phyloP scores from a whole-genome alignment of 345 rosid species.

The Stellera chamaejasme region DNA sequence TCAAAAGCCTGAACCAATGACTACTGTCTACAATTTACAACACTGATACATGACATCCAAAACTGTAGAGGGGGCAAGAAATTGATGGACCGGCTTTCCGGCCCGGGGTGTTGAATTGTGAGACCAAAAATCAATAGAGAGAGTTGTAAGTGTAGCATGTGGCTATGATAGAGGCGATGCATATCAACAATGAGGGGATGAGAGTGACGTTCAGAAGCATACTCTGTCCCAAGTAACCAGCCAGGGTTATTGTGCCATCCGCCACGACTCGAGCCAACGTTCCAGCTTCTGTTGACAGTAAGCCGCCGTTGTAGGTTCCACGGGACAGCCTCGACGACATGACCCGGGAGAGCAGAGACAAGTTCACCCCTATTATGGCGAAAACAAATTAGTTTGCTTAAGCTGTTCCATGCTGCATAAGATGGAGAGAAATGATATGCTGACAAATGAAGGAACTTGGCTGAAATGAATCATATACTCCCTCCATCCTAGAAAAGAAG shows the following conservation, averaged over 20 bases:
- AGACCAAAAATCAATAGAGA: conserved; percentile 42
- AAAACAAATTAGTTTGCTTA: background rate
- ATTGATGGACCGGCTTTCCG: background rate
- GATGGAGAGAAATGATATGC: no score
- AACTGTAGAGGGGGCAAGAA: background rate
- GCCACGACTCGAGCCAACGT: conserved; percentile 95
- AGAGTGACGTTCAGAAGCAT: conserved; percentile 76
- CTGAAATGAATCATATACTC: no score
- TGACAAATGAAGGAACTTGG: no score
- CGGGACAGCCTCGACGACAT: conserved; percentile 96
- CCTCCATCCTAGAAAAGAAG: no score
- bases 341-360: conserved; percentile 85
- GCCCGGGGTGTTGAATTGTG: background rate
- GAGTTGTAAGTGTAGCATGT: conserved; percentile 92
- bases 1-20: conserved; percentile 1
- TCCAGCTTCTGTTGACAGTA: conserved; percentile 95
- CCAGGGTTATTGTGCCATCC: conserved; percentile 83
- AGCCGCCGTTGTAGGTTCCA: conserved; percentile 95
- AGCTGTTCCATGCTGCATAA: no score
- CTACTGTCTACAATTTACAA: background rate
- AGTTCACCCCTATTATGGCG: conserved; percentile 58
- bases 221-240: conserved; percentile 70
- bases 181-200: conserved; percentile 75
- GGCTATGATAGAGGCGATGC: conserved; percentile 68
- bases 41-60: background rate